Evolutionary conservation across 352 stramenopile species (phyloP), one percentile per base, ranked within the genome.

Genomic region (Globisporangium heterothallicum): DNA sequence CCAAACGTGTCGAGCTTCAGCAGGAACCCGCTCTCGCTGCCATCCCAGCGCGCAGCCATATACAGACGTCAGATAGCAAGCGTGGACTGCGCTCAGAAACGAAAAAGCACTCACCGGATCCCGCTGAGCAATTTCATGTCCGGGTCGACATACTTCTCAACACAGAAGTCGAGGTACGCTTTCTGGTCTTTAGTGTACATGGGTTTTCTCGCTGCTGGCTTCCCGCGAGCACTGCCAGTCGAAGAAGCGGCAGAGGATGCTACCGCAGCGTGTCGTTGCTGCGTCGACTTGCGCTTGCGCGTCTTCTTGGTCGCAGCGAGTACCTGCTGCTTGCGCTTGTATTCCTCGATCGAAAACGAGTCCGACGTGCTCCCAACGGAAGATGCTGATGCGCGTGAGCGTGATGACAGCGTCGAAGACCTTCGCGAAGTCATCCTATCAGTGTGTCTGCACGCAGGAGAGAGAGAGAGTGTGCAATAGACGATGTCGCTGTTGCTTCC

Each of bases 251-350:
- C 30, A n/a, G 9, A 8, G 7, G 16, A 27, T 38, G 24, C 43
- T 19, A 42, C 42, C 14, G 32, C 27, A 38, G 22, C 24, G 24
- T 18, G 13, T 8, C 40, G 40, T 13, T 47, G 29, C 14, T 51
- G 58, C 8, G 49, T 27, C 5, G 29, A 43, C 14, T 16, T 41
- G 36, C 53, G 36, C 48, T 38, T 29, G 6, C 53, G 60, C 18
- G 25, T 26, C 6, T 70, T 38, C 45, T 51, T 50, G 46, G 43
- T 64, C 0, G 61, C 68, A 10, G 72, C 70, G 22, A 64, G 42
- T 30, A 82, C 71, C 43, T 77, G 71, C 38, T 84, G 72, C 49
- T 76, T 74, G 40, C 63, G 68, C 57, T 77, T 78, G 64, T 79
- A 84, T 34, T 70, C 59, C 7, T 85, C 72, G 48, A 88, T 84